Evolutionary conservation across 129 eudicot species (phyloP), one percentile per base, ranked within the genome.

Genomic region (Flaveria trinervia): DNA sequence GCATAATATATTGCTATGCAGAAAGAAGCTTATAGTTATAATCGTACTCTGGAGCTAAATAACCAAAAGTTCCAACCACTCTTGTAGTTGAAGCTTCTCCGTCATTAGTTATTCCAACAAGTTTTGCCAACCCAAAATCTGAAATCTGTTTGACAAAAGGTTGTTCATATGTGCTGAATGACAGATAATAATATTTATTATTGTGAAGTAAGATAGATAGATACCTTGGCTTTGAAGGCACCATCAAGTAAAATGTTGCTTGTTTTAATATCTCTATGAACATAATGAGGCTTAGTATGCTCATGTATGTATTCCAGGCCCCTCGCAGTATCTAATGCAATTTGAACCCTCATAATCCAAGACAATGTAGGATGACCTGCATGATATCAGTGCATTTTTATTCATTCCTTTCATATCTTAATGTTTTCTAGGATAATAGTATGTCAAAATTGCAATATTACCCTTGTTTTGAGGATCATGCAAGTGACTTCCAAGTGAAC

Each of bases 21-120:
- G 61, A 13, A 56, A 56, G 18, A 18, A 2, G 26, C 62, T 7
- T 1, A 22, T 59, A 12, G 62, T 17, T 4, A 49, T n/a, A 64
- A 44, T 81, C 98, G 82, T 88, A 94, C 99, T 94, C 99, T 8
- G 99, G 99, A 81, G 99, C 97, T 71, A 94, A 84, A 81, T 94
- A 94, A 70, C 99, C 99, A 64, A 83, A 91, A 28, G 99, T 94
- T 77, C 99, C 99, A 54, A 94, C 99, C 61, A 94, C 97, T 83
- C 92, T 86, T 44, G 96, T 94, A 44, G 88, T 89, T 36, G 97
- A 89, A 67, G 84, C 90, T 81, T 94, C 97, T 28, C 86, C 93
- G 2, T 91, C 99, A 70, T 82, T 82, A 18, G 94, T 80, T 68
- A 59, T 84, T 48, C 89, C 91, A 71, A 94, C 92, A n/a, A 94